A percentile compares a stretch with the other conserved stretches of the same genome.
Evolutionary conservation across 495 filamentous ascomycete species (phyloP).

Genomic region (Parathielavia hyrcaniae): DNA sequence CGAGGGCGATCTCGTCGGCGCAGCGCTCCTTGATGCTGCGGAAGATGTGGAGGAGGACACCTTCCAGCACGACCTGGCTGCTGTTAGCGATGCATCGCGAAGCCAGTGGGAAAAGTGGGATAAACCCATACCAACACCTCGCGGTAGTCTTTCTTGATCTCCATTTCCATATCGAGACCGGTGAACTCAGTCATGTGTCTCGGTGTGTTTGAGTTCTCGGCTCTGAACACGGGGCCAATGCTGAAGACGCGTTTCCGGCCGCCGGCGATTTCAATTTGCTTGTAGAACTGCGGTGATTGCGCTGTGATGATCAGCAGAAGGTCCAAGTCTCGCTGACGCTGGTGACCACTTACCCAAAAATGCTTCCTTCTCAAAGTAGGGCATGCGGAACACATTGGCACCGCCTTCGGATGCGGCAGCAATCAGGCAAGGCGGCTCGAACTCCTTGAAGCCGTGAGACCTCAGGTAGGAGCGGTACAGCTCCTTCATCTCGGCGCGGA

Average conservation of each 20-base stretch:
- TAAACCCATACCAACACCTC: conserved; percentile 56
- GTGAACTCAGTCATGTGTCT: conserved; percentile 96
- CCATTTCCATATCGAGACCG: conserved; percentile 96
- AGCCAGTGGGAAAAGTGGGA: no score
- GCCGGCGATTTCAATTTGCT: conserved; percentile 92
- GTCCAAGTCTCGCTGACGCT: not conserved
- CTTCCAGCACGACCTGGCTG: conserved; percentile 57
- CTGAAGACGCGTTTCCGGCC: conserved; percentile 86
- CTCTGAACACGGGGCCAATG: conserved; percentile 84
- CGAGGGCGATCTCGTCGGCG: conserved; percentile 61
- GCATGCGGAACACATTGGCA: conserved; percentile 83
- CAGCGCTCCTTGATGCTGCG: conserved; percentile 49
- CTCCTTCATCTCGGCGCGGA: conserved; percentile 74
- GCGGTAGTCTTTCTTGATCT: conserved; percentile 80
- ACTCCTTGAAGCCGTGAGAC: conserved; percentile 71
- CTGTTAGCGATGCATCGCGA: not conserved
- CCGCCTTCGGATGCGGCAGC: conserved; percentile 90
- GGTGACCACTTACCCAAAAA: conserved; percentile 59
- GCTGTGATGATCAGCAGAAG: conserved; percentile 1
- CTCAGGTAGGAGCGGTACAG: conserved; percentile 77
- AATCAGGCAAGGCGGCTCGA: conserved; percentile 84
- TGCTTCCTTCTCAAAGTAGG: conserved; percentile 81
- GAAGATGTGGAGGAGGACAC: conserved; percentile 85
- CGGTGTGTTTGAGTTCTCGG: conserved; percentile 94
- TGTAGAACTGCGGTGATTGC: conserved; percentile 75